Percentiles rank a stretch among this genome's conserved stretches.
These are phyloP conservation scores for Phlebiopsis gigantea DNA, from an alignment of 768 basidiomycete genomes.

Conservation along the genomic window DNA sequence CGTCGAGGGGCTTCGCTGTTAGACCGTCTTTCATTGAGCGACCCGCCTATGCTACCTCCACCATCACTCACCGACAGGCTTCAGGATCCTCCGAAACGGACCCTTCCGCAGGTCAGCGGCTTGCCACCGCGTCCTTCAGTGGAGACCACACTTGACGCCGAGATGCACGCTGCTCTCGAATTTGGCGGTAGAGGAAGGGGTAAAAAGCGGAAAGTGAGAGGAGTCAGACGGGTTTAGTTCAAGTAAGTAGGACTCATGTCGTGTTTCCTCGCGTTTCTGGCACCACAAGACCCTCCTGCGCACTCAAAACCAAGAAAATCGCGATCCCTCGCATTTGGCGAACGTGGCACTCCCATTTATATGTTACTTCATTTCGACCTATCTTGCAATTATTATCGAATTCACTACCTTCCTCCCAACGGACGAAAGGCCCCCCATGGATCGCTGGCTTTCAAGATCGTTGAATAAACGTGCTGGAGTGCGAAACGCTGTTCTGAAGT, in stretches of 20 bases:
- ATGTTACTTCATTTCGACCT: not conserved
- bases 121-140: slow-evolving; percentile 5
- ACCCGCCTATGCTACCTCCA: slow-evolving; percentile 7
- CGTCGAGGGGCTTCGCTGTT: slow-evolving; percentile 31
- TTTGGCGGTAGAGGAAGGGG: slow-evolving; percentile 1
- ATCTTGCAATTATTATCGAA: not conserved
- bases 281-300: not conserved
- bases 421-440: too few species aligned
- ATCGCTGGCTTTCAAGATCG: too few species aligned
- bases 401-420: too few species aligned
- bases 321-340: not conserved
- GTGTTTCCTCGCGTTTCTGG: not conserved
- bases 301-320: not conserved
- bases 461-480: too few species aligned
- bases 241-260: not conserved
- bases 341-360: not conserved
- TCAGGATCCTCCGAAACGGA: slow-evolving; percentile 22
- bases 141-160: slow-evolving; percentile 1
- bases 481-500: too few species aligned
- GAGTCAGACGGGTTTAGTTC: not conserved
- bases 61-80: slow-evolving; percentile 33
- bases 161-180: not conserved
- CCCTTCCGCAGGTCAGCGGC: slow-evolving; percentile 18
- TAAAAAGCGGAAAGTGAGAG: not conserved
- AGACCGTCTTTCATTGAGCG: slow-evolving; percentile 31